These are phyloP conservation scores for Tylopilus vinaceipallidus DNA, from an alignment of 768 basidiomycete species.

Conservation along the genomic window DNA sequence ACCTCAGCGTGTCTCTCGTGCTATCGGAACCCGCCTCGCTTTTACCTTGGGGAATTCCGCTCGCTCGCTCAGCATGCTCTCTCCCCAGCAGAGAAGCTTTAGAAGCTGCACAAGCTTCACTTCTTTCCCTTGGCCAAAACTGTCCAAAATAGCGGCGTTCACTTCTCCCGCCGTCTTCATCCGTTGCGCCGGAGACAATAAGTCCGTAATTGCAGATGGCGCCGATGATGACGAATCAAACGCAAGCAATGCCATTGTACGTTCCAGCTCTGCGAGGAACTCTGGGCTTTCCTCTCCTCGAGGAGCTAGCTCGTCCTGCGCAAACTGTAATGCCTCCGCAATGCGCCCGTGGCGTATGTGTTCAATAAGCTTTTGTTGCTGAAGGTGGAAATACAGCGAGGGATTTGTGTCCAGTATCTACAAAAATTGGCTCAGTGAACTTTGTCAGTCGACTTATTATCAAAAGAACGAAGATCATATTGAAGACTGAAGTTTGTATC, in stretches of 20 bases:
- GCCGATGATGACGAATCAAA: constrained; percentile 60
- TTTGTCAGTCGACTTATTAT: neutral
- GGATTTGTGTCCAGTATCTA: constrained; percentile 98
- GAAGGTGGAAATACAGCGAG: constrained; percentile 89
- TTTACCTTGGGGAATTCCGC: constrained; percentile 79
- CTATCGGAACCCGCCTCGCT: constrained; percentile 6
- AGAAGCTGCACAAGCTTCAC: constrained; percentile 84
- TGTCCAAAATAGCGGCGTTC: constrained; percentile 93
- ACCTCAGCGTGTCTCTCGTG: constrained; percentile 26
- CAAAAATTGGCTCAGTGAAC: constrained; percentile 20
- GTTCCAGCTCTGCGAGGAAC: constrained; percentile 88
- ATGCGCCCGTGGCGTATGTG: constrained; percentile 82
- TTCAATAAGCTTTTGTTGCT: constrained; percentile 95
- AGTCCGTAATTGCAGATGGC: constrained; percentile 66
- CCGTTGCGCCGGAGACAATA: constrained; percentile 83
- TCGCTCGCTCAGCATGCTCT: constrained; percentile 70
- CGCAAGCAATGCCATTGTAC: constrained; percentile 90
- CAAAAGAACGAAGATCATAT: constrained; percentile 60
- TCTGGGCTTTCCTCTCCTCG: constrained; percentile 94
- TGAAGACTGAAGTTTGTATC: constrained; percentile 92
- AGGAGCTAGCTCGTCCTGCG: constrained; percentile 90
- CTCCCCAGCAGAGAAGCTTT: constrained; percentile 87
- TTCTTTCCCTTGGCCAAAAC: constrained; percentile 87
- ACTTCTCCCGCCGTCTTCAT: constrained; percentile 95
- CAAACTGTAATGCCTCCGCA: constrained; percentile 81